Evolutionary conservation across 2,329 filamentous ascomycete species (phyloP), one percentile per base, ranked within the genome.

Genomic region (Parasarocladium wereldwijsianum): DNA sequence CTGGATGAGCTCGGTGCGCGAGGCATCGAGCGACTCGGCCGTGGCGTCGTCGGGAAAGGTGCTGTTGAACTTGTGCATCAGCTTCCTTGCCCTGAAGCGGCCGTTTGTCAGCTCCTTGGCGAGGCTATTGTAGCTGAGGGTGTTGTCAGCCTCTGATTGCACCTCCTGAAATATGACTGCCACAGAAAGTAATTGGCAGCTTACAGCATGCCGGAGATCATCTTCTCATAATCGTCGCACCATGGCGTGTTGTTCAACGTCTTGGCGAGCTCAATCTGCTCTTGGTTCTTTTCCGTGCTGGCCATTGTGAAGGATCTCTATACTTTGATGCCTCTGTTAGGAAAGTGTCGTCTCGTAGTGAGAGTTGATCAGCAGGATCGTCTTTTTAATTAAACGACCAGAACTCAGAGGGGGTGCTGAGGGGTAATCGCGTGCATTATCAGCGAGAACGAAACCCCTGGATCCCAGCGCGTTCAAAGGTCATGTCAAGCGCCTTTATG

Each of bases 161-260:
- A 11, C n/a, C 10, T 26, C 4, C 4, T 20, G 22, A 24, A 17
- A 8, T 11, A 32, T 25, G 7, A 26, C 15, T 15, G 11, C 15
- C 14, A 13, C 12, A 14, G 19, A 13, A n/a, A 24, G 14, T n/a
- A 23, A 22, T 12, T 22, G 17, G 11, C 6, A 12, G 44, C 58
- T 39, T 45, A 70, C 66, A 73, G 53, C 54, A 74, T 67, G 17
- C 70, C 69, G 0, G 67, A 74, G 27, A 76, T 66, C 68, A 76
- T 75, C 42, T 65, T 68, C 42, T 75, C 66, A 32, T 73, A 76
- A 35, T 73, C 63, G 6, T 73, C 69, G 34, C 65, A 64, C 55
- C 62, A 67, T 1, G 67, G 68, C 2, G 64, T 52, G 36, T 70
- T 58, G 8, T 58, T 49, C 8, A 70, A 46, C 19, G 52, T 53